Evolutionary conservation across 257 asterid genomes (phyloP), one percentile per base, ranked within the genome.

Genomic region (Solanum ahanhuiri): DNA sequence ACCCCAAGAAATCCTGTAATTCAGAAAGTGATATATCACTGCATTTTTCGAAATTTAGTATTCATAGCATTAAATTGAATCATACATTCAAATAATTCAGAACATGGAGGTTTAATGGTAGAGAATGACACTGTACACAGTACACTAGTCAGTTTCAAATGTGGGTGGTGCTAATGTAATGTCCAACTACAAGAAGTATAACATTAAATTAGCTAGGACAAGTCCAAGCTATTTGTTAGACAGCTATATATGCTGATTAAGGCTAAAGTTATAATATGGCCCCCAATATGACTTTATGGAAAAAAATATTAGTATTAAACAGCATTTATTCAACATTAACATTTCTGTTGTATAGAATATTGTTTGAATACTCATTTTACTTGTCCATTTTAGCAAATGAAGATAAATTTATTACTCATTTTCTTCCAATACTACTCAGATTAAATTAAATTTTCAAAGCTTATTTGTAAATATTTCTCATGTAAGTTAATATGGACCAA

Each of bases 1-100:
- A 96, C 9, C 98, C 98, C 92, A 96, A 87, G 91, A 96, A 96
- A 31, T 88, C 99, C 99, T 96, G 86, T 64, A 75, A 70, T 58
- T 63, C 23, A 15, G 28, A 48, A 81, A 60, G 3, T 14, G 17
- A 83, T 31, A 0, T 34, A 14, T 79, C 84, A 45, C 9, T 60
- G 33, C 54, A 54, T 22, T 58, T 35, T 22, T 34, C 25, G 11
- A 28, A 28, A 31, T 22, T 22, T 34, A 10, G 1, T 18, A 9
- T 14, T 31, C 0, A 4, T 30, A 57, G 18, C 60, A 18, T 58
- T 34, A 31, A 35, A n/a, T n/a, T 14, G 17, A 82, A 57, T 34
- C 22, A 1, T 11, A 34, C 9, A n/a, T 33, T 15, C 39, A 39
- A 35, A 60, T 83, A 33, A n/a, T 3, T 7, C 37, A n/a, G 2